Evolutionary conservation across 768 basidiomycete genomes (phyloP), one percentile per base, ranked within the genome.

Genomic region (Macrolepiota fuliginosa): DNA sequence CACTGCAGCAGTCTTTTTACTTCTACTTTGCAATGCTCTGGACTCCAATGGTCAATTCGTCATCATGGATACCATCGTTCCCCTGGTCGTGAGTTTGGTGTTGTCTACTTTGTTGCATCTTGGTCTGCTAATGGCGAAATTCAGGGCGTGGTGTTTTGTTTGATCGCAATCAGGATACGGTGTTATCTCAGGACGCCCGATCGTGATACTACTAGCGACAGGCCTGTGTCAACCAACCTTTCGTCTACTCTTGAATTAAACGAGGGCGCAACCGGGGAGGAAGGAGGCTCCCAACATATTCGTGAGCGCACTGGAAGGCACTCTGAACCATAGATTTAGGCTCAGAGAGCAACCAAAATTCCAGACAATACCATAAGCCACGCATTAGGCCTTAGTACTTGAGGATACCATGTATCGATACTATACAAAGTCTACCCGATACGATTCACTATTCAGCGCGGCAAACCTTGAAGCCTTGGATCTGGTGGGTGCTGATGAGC

Each of bases 171-270:
- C 45, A 45, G 45, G 22, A 49, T 57, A 46, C 56, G 56, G 1
- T 47, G 47, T 32, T 57, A 49, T 24, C 19, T 57, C 11, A 13
- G 53, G 37, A n/a, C 53, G 10, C 17, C 35, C 36, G 19, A 19
- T 24, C n/a, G 19, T 19, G 47, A 49, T 49, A 9, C 22, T 49
- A 49, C 40, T 13, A 42, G 29, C 29, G 47, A 49, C 22, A 49
- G 47, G 47, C 10, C 19, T 49, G 22, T 49, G 13, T 49, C 47
- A 12, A 49, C 24, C 24, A 60, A 66, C 7, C 61, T 66, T 5
- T 69, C 68, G 10, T 37, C 58, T 5, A 62, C 69, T 58, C 72
- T 70, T 62, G 50, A 58, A 11, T 70, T 66, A 6, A 73, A 70
- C 27, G 59, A 72, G 51, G 63, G 58, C 59, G 60, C 72, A 11